A percentile compares a stretch with the other conserved stretches of the same genome.
Conservation (phyloP, 371 early-diverging fungal genomes). For the Conidiobolus incongruus region DNA sequence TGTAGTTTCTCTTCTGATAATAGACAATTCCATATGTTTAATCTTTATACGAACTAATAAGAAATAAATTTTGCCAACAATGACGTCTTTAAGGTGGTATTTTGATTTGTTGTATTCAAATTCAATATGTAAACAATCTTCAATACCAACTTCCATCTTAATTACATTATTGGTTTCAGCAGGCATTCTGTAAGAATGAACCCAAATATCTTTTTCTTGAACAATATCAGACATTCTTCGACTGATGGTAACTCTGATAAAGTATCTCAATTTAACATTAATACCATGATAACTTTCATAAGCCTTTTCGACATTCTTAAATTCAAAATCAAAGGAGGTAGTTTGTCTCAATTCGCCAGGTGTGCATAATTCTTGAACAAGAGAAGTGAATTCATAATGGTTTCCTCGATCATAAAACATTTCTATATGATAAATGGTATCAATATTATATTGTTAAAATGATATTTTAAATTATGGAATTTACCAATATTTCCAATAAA, state of each 20-base stretch:
- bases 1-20: slow-evolving; percentile 89
- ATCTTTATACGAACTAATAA: slow-evolving; percentile 96
- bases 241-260: slow-evolving; percentile 53
- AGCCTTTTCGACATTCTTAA: slow-evolving; percentile 78
- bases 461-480: background rate
- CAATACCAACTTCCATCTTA: slow-evolving; percentile 90
- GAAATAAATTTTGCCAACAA: slow-evolving; percentile 97
- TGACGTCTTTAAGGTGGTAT: slow-evolving; percentile 92
- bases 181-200: slow-evolving; percentile 63
- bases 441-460: too few species aligned
- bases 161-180: slow-evolving; percentile 61
- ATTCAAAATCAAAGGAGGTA: slow-evolving; percentile 58
- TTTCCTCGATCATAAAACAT: slow-evolving; percentile 87
- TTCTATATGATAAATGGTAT: slow-evolving; percentile 28
- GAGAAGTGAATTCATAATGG: slow-evolving; percentile 78
- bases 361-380: slow-evolving; percentile 58
- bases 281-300: slow-evolving; percentile 80
- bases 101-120: slow-evolving; percentile 58
- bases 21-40: slow-evolving; percentile 95
- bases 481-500: slow-evolving; percentile 89
- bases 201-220: slow-evolving; percentile 63
- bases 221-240: slow-evolving; percentile 49
- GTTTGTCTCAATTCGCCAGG: slow-evolving; percentile 55
- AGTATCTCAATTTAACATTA: slow-evolving; percentile 72
- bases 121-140: slow-evolving; percentile 81